phyloP scores from a whole-genome alignment of 805 yeast species.

The Tetrapisispora nanseiensis region DNA sequence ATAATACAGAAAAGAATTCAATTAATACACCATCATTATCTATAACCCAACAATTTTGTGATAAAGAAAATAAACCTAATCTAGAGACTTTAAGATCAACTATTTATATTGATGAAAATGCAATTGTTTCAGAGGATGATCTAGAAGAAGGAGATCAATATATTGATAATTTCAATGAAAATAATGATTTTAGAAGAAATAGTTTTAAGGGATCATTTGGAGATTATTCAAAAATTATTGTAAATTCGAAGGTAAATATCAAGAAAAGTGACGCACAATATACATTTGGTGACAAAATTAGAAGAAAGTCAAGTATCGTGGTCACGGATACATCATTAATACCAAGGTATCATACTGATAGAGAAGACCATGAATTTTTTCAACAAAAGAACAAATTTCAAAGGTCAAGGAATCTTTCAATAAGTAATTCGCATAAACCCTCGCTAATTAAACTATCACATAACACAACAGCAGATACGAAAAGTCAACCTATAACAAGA shows the following conservation, averaged over 20 bases:
- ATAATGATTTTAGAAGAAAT: constrained; percentile 5
- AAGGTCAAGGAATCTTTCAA: neutral
- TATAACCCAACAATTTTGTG: neutral
- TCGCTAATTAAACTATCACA: neutral
- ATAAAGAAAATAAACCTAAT: constrained; percentile 4
- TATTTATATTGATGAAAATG: constrained; percentile 34
- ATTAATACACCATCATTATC: neutral
- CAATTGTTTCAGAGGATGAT: constrained; percentile 19
- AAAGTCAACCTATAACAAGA: neutral
- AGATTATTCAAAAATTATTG: constrained; percentile 1
- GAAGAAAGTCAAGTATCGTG: constrained; percentile 5
- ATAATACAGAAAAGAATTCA: neutral
- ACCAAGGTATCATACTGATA: constrained; percentile 1
- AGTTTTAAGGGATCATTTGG: neutral
- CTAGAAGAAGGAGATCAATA: constrained; percentile 20
- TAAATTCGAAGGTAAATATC: constrained; percentile 3
- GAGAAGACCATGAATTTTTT: neutral
- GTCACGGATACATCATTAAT: neutral
- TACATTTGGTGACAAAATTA: constrained; percentile 17
- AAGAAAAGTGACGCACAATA: constrained; percentile 9
- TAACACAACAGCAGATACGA: neutral
- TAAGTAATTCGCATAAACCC: neutral
- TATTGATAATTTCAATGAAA: constrained; percentile 1
- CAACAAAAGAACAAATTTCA: neutral
- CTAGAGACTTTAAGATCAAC: neutral